Base-by-base conservation (phyloP, 2,329 filamentous ascomycete genomes). In the Samsoniella hepiali region DNA sequence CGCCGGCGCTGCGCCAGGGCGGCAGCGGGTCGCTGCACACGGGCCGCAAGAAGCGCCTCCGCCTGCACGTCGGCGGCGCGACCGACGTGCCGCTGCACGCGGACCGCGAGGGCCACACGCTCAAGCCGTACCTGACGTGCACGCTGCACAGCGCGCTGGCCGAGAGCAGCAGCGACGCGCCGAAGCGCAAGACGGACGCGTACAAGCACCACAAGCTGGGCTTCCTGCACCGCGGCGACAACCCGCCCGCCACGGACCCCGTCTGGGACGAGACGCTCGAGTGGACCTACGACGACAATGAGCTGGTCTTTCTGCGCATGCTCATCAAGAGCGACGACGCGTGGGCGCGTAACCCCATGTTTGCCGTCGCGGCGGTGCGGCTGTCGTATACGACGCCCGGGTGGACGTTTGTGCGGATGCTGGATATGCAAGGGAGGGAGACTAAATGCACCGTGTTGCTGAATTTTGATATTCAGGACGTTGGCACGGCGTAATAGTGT, bases 261-360 rank as follows among this genome's bases (percentile, higher is more conserved):
- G 58, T 90, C 8, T 90, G 86, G 87, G 81, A 89, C 67, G 86
- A 90, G 72, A 77, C 76, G 15, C 75, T 90, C 9, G 85, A 88
- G 69, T 90, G 88, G 88, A 84, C 87, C 65, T 90, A 84, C 68
- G 84, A 88, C 6, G 87, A 89, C 63, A 88, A 85, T 67, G 87
- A 89, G 71, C 70, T 90, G 55, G 81, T 82, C 0, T 90, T 90
- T 68, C 67, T 90, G 67, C 78, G 88, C 0, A 79, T 90, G 64
- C 75, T 89, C 49, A 80, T 90, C 74, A 90, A 90, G 78, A 87
- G 83, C 67, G 87, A 90, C 64, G 85, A 88, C 64, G 81, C 80
- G 65, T 90, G 85, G 72, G 76, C 84, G 0, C 76, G 76, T 51
- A 90, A 90, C 67, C 86, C 87, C 0, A 82, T 86, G 59, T 81